Evolutionary conservation across 1,139 yeast genomes (phyloP).

Genomic region (Suhomyces atakaporum): DNA sequence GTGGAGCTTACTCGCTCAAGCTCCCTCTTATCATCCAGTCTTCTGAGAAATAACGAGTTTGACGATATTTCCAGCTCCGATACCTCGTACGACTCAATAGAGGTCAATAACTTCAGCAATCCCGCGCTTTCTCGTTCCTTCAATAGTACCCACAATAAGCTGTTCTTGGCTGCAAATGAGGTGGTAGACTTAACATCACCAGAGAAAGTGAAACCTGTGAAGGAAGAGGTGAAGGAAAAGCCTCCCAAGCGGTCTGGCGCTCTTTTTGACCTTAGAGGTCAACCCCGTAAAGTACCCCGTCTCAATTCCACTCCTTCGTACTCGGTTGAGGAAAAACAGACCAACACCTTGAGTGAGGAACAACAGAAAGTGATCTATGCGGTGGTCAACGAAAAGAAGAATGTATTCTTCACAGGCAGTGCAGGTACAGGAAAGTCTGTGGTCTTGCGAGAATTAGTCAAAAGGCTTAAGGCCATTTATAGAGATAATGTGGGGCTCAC

Average conservation of each 20-base stretch:
- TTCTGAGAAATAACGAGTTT: conserved; percentile 15
- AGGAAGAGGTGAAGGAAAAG: conserved; percentile 1
- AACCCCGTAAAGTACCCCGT: conserved; percentile 26
- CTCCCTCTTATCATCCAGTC: conserved; percentile 13
- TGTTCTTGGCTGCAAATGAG: conserved; percentile 1
- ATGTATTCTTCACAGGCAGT: conserved; percentile 73
- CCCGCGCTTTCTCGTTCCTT: conserved; percentile 15
- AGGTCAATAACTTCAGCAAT: conserved; percentile 19
- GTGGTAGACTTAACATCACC: conserved; percentile 5
- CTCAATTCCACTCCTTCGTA: conserved; percentile 4
- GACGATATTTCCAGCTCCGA: conserved; percentile 20
- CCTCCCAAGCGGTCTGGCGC: conserved; percentile 1
- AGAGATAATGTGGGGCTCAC: conserved; percentile 65
- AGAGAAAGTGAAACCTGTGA: neutral
- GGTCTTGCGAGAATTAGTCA: conserved; percentile 61
- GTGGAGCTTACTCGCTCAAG: conserved; percentile 11
- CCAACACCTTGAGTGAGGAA: conserved; percentile 45
- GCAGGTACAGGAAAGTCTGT: conserved; percentile 90
- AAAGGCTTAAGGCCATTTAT: conserved; percentile 31
- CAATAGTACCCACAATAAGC: conserved; percentile 1
- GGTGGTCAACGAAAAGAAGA: conserved; percentile 56
- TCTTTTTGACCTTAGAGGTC: conserved; percentile 15
- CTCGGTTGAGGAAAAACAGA: conserved; percentile 4
- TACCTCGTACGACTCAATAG: conserved; percentile 18
- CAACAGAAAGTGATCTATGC: conserved; percentile 69